These are phyloP conservation scores for Rosa multiflora DNA, from an alignment of 306 rosid genomes.

Conservation along the genomic window DNA sequence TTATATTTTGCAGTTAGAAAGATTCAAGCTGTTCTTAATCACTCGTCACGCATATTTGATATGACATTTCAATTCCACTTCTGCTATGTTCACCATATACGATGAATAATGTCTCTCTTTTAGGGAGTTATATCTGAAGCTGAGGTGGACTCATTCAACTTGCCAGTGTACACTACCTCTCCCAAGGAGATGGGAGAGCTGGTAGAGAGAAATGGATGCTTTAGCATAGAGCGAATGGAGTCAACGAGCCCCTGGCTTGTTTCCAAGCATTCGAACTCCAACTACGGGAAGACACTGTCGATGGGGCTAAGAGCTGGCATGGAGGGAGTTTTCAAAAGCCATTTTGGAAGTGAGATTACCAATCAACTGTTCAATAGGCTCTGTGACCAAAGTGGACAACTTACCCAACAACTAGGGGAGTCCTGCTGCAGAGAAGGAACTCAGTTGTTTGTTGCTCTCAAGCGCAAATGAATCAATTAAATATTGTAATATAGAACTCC, in stretches of 20 bases:
- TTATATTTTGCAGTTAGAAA: too few species aligned
- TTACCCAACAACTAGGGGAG: not conserved
- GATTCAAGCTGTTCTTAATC: too few species aligned
- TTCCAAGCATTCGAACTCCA: not conserved
- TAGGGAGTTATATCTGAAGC: not conserved
- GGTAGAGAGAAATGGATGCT: not conserved
- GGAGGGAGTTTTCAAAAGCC: not conserved
- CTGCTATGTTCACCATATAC: not conserved
- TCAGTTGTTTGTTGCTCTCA: not conserved
- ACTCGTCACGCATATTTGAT: too few species aligned
- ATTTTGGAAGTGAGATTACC: not conserved
- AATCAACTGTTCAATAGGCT: not conserved
- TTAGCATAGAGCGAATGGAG: not conserved
- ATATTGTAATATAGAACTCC: not conserved
- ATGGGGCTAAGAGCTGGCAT: not conserved
- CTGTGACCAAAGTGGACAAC: not conserved
- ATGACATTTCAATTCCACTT: too few species aligned
- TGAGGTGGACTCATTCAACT: not conserved
- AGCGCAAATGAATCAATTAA: not conserved
- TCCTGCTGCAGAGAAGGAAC: not conserved
- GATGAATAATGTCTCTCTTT: not conserved
- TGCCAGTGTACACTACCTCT: not conserved
- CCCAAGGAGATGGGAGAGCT: not conserved
- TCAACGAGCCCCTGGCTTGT: not conserved
- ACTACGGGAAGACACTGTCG: not conserved